Evolutionary conservation across 1,284 basidiomycete species (phyloP).

Genomic region (Pseudozyma sp.): DNA sequence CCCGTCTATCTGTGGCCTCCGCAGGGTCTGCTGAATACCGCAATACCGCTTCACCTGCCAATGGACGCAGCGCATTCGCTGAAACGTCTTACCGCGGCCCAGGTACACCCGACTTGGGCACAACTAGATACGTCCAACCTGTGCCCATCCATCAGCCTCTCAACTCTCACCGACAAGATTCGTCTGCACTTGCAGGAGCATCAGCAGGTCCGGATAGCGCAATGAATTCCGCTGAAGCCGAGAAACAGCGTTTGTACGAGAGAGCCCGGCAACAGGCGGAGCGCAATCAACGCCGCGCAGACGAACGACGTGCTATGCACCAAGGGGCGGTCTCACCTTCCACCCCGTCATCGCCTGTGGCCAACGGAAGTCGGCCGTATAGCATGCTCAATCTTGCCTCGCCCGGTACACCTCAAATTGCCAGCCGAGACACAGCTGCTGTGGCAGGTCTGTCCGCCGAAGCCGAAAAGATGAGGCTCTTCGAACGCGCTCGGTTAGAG

Average conservation of each 20-base stretch:
- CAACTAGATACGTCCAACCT: constrained; percentile 32
- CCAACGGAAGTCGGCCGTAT: constrained; percentile 27
- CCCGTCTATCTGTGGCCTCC: constrained; percentile 13
- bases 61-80: constrained; percentile 15
- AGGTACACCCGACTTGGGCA: constrained; percentile 20
- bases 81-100: constrained; percentile 22
- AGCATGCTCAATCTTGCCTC: constrained; percentile 39
- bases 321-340: constrained; percentile 12
- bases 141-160: constrained; percentile 29
- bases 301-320: constrained; percentile 41
- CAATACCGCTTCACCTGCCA: constrained; percentile 14
- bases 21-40: constrained; percentile 15
- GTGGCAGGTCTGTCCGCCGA: constrained; percentile 34
- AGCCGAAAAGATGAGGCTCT: constrained; percentile 58
- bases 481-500: constrained; percentile 56
- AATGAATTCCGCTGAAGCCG: constrained; percentile 53
- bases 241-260: constrained; percentile 64
- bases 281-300: constrained; percentile 56
- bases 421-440: neutral
- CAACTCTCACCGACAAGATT: constrained; percentile 6
- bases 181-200: neutral
- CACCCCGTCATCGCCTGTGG: constrained; percentile 10
- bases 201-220: neutral
- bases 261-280: constrained; percentile 63
- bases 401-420: constrained; percentile 7